phyloP scores from a whole-genome alignment of 306 rosid genomes.

The Sesbania bispinosa region DNA sequence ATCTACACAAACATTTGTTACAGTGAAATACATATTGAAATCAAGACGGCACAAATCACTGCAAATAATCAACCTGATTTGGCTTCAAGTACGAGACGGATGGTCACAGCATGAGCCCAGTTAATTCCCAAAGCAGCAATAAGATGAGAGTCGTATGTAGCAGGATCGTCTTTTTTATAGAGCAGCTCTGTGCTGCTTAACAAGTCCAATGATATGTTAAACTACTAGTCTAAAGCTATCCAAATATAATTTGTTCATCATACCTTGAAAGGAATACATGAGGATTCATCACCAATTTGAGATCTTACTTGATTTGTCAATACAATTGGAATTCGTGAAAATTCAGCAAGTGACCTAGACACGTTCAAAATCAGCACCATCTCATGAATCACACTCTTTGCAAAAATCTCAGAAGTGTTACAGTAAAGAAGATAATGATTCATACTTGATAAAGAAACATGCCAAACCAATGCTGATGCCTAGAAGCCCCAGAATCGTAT shows the following conservation, averaged over 20 bases:
- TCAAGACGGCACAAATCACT: neutral
- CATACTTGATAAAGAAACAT: conserved; percentile 82
- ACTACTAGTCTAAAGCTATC: conserved; percentile 6
- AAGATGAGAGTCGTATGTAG: conserved; percentile 72
- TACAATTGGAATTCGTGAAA: conserved; percentile 83
- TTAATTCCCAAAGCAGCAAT: conserved; percentile 95
- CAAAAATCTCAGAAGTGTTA: conserved; percentile 6
- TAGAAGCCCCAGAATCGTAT: conserved; percentile 46
- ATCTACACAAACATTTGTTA: conserved; percentile 3
- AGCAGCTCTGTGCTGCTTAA: conserved; percentile 41
- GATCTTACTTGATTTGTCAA: conserved; percentile 96
- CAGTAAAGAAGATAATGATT: neutral
- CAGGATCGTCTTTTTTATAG: conserved; percentile 25
- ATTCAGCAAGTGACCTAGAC: conserved; percentile 85
- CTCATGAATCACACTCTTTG: conserved; percentile 20
- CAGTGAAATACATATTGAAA: conserved; percentile 3
- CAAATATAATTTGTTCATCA: conserved; percentile 22
- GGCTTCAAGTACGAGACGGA: conserved; percentile 88
- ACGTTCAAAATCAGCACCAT: conserved; percentile 20
- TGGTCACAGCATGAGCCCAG: conserved; percentile 97
- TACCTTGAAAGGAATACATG: conserved; percentile 85
- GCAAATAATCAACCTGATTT: conserved; percentile 57
- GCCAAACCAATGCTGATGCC: conserved; percentile 85
- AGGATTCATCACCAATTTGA: conserved; percentile 59
- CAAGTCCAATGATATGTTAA: conserved; percentile 17